Percentiles rank a stretch among this genome's conserved stretches.
phyloP scores from a whole-genome alignment of 148 eudicot genomes.

The Vaccinium corymbosum region DNA sequence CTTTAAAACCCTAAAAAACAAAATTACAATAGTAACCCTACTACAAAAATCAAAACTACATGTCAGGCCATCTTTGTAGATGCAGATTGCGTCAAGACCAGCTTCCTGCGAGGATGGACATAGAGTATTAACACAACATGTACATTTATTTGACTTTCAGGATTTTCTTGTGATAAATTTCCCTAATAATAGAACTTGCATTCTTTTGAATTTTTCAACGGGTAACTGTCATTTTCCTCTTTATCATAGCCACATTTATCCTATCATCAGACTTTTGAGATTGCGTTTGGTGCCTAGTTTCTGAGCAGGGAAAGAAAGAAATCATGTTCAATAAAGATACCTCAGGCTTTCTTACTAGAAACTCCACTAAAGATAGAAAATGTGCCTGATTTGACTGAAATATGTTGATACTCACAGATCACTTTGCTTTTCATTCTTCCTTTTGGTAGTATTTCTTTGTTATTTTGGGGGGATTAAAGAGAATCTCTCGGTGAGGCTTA shows the following conservation, averaged over 20 bases:
- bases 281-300: not conserved
- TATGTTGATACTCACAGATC: not conserved
- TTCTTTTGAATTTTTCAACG: not conserved
- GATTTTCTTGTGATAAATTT: not conserved
- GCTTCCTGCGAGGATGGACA: not conserved
- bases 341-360: not conserved
- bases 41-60: too few species aligned
- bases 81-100: not conserved
- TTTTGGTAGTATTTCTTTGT: not conserved
- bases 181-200: conserved; percentile 1
- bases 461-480: not conserved
- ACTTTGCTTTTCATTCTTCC: not conserved
- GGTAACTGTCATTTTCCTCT: not conserved
- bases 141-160: not conserved
- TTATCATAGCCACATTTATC: not conserved
- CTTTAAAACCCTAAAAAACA: too few species aligned
- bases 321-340: not conserved
- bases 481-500: conserved; percentile 1
- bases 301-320: not conserved
- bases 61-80: too few species aligned
- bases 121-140: not conserved
- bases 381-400: not conserved
- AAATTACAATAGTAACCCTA: too few species aligned
- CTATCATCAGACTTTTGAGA: not conserved
- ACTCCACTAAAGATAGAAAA: not conserved